These are phyloP conservation scores for Hyphopichia fennica DNA, from an alignment of 1,139 yeast genomes.

Conservation along the genomic window DNA sequence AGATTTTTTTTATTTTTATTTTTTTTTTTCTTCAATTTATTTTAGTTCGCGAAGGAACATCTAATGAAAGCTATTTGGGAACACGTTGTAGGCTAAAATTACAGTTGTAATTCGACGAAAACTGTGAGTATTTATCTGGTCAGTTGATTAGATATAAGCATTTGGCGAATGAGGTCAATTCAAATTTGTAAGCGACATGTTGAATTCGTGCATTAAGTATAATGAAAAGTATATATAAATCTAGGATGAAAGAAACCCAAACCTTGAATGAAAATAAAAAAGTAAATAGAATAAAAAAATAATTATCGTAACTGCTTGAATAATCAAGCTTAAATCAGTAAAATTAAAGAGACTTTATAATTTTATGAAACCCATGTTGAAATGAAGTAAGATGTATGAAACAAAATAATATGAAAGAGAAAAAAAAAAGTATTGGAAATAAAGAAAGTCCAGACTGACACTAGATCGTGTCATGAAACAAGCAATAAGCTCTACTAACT, in stretches of 20 bases:
- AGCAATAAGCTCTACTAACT: too few relatives aligned
- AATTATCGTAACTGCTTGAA: neutral
- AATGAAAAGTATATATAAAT: slow-evolving; percentile 1
- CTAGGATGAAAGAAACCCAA: neutral
- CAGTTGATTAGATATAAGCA: too few relatives aligned
- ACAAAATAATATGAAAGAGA: neutral
- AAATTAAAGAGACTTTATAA: neutral
- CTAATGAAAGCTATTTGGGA: too few relatives aligned
- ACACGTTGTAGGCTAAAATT: too few relatives aligned
- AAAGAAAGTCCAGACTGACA: too few relatives aligned
- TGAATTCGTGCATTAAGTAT: slow-evolving; percentile 10
- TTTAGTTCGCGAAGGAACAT: too few relatives aligned
- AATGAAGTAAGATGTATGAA: slow-evolving; percentile 10
- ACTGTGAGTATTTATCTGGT: too few relatives aligned
- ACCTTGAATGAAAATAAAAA: neutral
- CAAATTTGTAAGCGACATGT: slow-evolving; percentile 8
- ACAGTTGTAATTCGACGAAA: too few relatives aligned
- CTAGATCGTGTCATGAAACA: too few relatives aligned
- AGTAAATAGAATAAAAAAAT: neutral
- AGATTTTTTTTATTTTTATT: too few relatives aligned
- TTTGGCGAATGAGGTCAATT: too few relatives aligned
- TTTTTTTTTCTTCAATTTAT: neutral
- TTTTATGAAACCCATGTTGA: slow-evolving; percentile 12
- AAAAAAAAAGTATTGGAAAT: neutral
- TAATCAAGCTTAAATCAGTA: slow-evolving; percentile 5